Evolutionary conservation across 495 filamentous ascomycete genomes (phyloP).

Genomic region (Daldinia concentrica): DNA sequence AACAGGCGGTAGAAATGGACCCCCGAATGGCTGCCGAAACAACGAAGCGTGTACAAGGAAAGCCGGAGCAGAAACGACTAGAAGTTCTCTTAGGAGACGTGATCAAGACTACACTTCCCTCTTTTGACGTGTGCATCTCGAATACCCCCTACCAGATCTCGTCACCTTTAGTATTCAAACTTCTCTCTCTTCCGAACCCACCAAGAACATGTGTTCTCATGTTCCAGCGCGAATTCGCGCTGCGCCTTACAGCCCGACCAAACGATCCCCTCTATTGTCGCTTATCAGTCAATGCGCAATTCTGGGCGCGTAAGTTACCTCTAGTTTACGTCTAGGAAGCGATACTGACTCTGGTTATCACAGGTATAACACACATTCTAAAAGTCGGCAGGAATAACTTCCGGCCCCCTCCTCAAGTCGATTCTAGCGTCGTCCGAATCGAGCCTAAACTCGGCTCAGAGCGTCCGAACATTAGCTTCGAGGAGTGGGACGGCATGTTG

Average conservation of each 20-base stretch:
- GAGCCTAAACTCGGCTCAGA: conserved; percentile 77
- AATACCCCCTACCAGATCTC: conserved; percentile 97
- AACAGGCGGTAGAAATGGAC: conserved; percentile 78
- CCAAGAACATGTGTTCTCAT: conserved; percentile 85
- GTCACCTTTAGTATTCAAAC: conserved; percentile 89
- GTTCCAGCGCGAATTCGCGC: conserved; percentile 66
- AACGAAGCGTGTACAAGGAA: conserved; percentile 92
- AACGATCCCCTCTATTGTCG: conserved; percentile 87
- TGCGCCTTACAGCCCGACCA: conserved; percentile 67
- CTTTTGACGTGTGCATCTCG: conserved; percentile 66
- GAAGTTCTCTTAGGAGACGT: conserved; percentile 92
- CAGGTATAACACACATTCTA: conserved; percentile 43
- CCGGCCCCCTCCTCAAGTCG: conserved; percentile 84
- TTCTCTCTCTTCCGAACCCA: conserved; percentile 76
- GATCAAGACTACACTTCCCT: conserved; percentile 68
- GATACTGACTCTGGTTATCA: neutral
- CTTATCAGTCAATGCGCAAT: conserved; percentile 89
- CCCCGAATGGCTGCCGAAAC: conserved; percentile 97
- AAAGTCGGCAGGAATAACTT: conserved; percentile 94
- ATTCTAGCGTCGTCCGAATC: conserved; percentile 67
- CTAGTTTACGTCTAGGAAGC: neutral
- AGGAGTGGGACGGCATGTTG: conserved; percentile 93
- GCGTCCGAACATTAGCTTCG: conserved; percentile 84
- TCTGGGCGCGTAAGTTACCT: conserved; percentile 67
- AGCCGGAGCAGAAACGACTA: conserved; percentile 78